These are phyloP conservation scores for Jaapia argillacea DNA, from an alignment of 768 basidiomycete species.

Conservation along the genomic window DNA sequence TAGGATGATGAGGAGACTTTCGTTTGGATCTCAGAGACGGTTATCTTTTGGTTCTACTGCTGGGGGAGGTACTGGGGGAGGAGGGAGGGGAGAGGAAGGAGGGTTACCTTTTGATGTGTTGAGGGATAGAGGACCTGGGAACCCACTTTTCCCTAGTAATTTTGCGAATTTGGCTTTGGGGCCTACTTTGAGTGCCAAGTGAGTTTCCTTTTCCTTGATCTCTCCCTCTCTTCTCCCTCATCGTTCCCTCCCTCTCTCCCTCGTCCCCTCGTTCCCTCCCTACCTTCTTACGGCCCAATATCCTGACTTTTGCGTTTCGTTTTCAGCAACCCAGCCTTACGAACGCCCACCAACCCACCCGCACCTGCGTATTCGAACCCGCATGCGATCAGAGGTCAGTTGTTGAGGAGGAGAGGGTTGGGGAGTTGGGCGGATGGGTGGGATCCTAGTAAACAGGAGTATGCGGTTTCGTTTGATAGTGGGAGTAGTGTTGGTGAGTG, in stretches of 20 bases:
- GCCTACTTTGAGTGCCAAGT: conserved; percentile 56
- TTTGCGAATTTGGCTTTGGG: conserved; percentile 59
- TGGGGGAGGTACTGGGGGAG: too few species aligned
- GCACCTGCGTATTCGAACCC: conserved; percentile 16
- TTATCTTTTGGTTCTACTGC: conserved; percentile 4
- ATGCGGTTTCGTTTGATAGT: conserved; percentile 30
- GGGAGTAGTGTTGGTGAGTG: conserved; percentile 19
- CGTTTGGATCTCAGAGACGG: too few species aligned
- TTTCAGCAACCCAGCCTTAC: conserved; percentile 15
- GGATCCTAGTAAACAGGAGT: conserved; percentile 31
- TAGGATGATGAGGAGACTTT: too few species aligned
- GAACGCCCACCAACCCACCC: conserved; percentile 18
- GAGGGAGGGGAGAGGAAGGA: too few species aligned
- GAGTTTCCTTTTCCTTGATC: conserved; percentile 10
- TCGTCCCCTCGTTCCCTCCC: neutral
- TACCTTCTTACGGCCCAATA: too few species aligned
- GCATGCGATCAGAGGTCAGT: conserved; percentile 13
- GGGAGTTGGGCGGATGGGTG: conserved; percentile 30
- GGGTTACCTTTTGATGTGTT: conserved; percentile 36
- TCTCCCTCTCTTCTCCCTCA: neutral
- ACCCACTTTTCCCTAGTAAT: conserved; percentile 75
- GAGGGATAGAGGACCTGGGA: conserved; percentile 60
- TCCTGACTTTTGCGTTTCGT: neutral
- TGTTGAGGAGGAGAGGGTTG: conserved; percentile 12
- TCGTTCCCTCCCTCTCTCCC: too few species aligned